Percentiles rank a stretch among this genome's conserved stretches.
These are phyloP conservation scores for Irpex sp. DNA, from an alignment of 1,284 basidiomycete species.

Conservation along the genomic window DNA sequence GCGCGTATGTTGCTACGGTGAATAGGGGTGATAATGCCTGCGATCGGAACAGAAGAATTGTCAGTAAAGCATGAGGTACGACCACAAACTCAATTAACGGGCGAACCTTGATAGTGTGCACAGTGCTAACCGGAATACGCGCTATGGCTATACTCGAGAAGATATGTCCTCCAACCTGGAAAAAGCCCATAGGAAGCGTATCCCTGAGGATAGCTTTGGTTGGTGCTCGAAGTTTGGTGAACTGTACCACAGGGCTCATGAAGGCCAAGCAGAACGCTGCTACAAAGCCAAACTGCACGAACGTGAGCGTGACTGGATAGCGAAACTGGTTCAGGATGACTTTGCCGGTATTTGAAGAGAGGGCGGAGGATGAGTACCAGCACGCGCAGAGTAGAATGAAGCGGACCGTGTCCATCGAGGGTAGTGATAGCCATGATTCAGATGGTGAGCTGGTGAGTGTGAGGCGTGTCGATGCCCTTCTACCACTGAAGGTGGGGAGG, in stretches of 20 bases:
- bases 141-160: slow-evolving; percentile 97
- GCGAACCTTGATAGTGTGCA: slow-evolving; percentile 96
- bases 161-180: slow-evolving; percentile 96
- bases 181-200: slow-evolving; percentile 91
- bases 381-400: slow-evolving; percentile 70
- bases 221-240: slow-evolving; percentile 66
- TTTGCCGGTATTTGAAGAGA: slow-evolving; percentile 90
- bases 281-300: slow-evolving; percentile 96
- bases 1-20: slow-evolving; percentile 92
- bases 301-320: slow-evolving; percentile 91
- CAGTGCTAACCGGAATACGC: slow-evolving; percentile 93
- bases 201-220: slow-evolving; percentile 70
- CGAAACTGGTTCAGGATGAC: slow-evolving; percentile 83
- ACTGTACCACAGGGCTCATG: slow-evolving; percentile 69
- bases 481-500: slow-evolving; percentile 1
- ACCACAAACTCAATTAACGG: background rate
- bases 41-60: slow-evolving; percentile 1
- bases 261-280: slow-evolving; percentile 81
- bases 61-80: slow-evolving; percentile 1
- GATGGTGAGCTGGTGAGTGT: slow-evolving; percentile 5
- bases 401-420: slow-evolving; percentile 30
- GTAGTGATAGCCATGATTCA: slow-evolving; percentile 14
- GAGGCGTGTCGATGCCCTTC: slow-evolving; percentile 1
- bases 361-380: slow-evolving; percentile 78
- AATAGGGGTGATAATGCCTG: slow-evolving; percentile 96